Base-by-base conservation (phyloP, 2,329 filamentous ascomycete species). In the Ascosphaera aggregata region DNA sequence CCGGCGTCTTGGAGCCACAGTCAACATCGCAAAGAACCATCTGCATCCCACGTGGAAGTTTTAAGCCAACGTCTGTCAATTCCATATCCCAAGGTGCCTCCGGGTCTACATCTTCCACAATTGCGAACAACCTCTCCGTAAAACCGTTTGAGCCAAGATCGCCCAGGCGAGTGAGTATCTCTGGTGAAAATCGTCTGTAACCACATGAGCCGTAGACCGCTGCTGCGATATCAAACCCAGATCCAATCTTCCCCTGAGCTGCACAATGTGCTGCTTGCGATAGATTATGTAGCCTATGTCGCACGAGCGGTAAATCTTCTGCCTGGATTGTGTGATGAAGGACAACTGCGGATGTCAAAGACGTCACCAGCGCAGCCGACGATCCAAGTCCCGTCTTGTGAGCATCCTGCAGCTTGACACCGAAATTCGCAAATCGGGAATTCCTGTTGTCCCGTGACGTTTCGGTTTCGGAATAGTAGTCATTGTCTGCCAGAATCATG, bases 311-410 rank as follows among this genome's bases (percentile, higher is more conserved):
- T 16, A 60, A 48, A 40, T 59, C 57, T 27, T 59, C 55, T 2
- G 57, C 54, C 37, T 58, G 57, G 45, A 60, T 53, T 7, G 57
- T 59, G 2, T 57, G 57, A 45, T 60, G 57, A 37, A 59, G 55
- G 30, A 59, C 57, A 22, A 36, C 66, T 63, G 37, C 57, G 35
- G 39, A 84, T 51, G 56, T 75, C 32, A 98, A 71, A 32, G 85
- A 68, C 1, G 89, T 95, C 22, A 95, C 86, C 9, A 98, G 70
- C 3, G 89, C 89, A 3, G 89, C 89, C 1, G 85, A 94, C 9
- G 85, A 94, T 42, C 89, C 89, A 20, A 98, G 71, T 2, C 89
- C 89, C 0, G 89, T 98, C 64, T 98, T 98, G 66, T 94, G 79
- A 13, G 86, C 85, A 44, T 75, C 67, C 42, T 66, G 61, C 27